phyloP scores from a whole-genome alignment of 176 grass and related monocot species.

The Ensete ventricosum region DNA sequence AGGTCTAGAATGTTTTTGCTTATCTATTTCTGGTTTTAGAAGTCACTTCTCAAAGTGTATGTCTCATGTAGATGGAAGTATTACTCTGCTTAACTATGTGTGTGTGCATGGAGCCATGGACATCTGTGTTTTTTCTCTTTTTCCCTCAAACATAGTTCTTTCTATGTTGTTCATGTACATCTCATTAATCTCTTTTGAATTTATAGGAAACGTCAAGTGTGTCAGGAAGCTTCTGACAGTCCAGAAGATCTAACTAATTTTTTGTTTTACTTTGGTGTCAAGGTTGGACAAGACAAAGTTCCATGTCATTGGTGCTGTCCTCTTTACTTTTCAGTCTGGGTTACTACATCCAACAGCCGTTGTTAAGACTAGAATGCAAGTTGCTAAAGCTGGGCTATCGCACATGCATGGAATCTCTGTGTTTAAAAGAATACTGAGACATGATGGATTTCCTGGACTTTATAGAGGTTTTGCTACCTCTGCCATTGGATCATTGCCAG shows the following conservation, averaged over 20 bases:
- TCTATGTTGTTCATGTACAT: not conserved
- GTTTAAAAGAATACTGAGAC: slow-evolving; percentile 68
- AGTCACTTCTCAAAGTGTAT: not conserved
- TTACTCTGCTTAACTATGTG: not conserved
- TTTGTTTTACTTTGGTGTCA: slow-evolving; percentile 4
- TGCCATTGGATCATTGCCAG: slow-evolving; percentile 76
- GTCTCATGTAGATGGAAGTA: not conserved
- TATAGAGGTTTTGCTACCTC: slow-evolving; percentile 87
- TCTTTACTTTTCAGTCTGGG: slow-evolving; percentile 83
- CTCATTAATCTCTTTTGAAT: not conserved
- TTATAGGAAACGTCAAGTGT: not conserved
- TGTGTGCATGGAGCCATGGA: too few species aligned
- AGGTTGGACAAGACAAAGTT: slow-evolving; percentile 95
- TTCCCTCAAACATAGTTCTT: not conserved
- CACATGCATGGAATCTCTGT: slow-evolving; percentile 62
- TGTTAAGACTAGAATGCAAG: slow-evolving; percentile 94
- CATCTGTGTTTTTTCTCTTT: not conserved
- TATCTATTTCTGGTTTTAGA: not conserved
- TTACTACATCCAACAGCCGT: slow-evolving; percentile 73
- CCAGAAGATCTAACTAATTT: not conserved
- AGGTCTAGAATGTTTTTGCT: not conserved
- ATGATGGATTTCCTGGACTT: slow-evolving; percentile 64
- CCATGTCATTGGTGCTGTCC: slow-evolving; percentile 71
- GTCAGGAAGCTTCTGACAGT: too few species aligned
- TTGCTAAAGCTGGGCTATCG: slow-evolving; percentile 47